Percentiles rank a stretch among this genome's conserved stretches.
phyloP scores from a whole-genome alignment of 805 yeast genomes.

The Sungouiella blattae region DNA sequence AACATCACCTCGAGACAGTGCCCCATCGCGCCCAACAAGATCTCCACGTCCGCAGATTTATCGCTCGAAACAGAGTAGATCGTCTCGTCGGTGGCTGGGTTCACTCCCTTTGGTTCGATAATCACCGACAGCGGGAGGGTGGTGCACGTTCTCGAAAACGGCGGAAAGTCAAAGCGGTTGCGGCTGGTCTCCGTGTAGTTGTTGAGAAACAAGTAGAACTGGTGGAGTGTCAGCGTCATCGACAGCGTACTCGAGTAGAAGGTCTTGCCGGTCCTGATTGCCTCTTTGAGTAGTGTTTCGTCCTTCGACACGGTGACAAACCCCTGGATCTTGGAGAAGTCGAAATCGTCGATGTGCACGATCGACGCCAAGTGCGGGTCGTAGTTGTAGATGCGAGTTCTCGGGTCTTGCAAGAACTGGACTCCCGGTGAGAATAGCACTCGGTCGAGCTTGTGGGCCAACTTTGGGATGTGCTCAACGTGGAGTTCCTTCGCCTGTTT shows the following conservation, averaged over 20 bases:
- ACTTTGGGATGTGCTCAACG: constrained; percentile 42
- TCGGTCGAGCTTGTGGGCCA: constrained; percentile 65
- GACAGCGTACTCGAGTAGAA: constrained; percentile 85
- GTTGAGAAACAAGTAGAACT: constrained; percentile 68
- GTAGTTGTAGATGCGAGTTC: constrained; percentile 72
- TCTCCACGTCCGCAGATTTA: constrained; percentile 61
- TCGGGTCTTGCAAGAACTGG: constrained; percentile 72
- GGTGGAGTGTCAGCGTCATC: constrained; percentile 71
- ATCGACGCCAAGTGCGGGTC: constrained; percentile 56
- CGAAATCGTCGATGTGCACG: constrained; percentile 60
- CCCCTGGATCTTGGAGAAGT: constrained; percentile 51
- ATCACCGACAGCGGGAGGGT: constrained; percentile 50
- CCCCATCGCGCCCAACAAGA: constrained; percentile 71
- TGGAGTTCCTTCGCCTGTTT: constrained; percentile 19
- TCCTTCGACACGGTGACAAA: constrained; percentile 74
- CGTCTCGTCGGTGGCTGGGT: constrained; percentile 19
- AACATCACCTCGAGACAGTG: constrained; percentile 74
- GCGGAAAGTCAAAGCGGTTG: constrained; percentile 33
- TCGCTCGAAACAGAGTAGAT: constrained; percentile 70
- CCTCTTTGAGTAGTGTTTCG: constrained; percentile 43
- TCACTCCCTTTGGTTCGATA: constrained; percentile 44
- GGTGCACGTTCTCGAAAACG: constrained; percentile 41
- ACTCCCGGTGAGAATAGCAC: constrained; percentile 80
- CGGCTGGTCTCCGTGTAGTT: constrained; percentile 23
- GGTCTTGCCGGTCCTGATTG: constrained; percentile 31